Percentiles rank a stretch among this genome's conserved stretches.
These are phyloP conservation scores for Magnolia sinica DNA, from an alignment of 164 flowering plant species.

Conservation along the genomic window DNA sequence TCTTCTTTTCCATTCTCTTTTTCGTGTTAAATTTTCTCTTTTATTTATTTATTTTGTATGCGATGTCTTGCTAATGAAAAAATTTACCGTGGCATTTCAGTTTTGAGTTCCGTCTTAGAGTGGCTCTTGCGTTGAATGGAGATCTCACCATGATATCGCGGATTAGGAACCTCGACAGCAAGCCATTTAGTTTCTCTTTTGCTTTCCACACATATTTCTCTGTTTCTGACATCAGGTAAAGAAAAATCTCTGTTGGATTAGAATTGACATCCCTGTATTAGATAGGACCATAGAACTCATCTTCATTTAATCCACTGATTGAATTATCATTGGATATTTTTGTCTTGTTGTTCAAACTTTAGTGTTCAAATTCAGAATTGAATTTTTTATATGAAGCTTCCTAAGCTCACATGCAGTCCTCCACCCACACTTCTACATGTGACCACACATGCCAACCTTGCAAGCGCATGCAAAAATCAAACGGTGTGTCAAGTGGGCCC, in stretches of 20 bases:
- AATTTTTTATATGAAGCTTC: too few relatives aligned
- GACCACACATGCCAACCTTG: too few relatives aligned
- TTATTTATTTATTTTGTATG: too few relatives aligned
- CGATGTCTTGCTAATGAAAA: background rate
- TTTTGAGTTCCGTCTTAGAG: constrained; percentile 92
- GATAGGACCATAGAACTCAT: background rate
- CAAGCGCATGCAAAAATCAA: too few relatives aligned
- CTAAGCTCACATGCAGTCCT: too few relatives aligned
- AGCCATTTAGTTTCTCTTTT: constrained; percentile 93
- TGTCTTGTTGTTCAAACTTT: background rate
- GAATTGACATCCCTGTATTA: background rate
- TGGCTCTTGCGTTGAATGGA: constrained; percentile 65
- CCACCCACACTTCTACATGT: too few relatives aligned
- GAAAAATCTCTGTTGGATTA: constrained; percentile 1
- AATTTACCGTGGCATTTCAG: constrained; percentile 31
- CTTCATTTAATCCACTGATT: background rate
- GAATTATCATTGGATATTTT: background rate
- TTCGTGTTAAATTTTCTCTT: background rate
- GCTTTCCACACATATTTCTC: constrained; percentile 81
- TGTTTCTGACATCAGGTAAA: constrained; percentile 94
- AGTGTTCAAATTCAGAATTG: too few relatives aligned
- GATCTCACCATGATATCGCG: constrained; percentile 68
- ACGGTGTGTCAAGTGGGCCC: too few relatives aligned
- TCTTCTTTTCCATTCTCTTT: too few relatives aligned
- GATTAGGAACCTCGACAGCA: constrained; percentile 74